Base-by-base conservation (phyloP, 2,329 filamentous ascomycete species). In the Fusarium praegraminearum region DNA sequence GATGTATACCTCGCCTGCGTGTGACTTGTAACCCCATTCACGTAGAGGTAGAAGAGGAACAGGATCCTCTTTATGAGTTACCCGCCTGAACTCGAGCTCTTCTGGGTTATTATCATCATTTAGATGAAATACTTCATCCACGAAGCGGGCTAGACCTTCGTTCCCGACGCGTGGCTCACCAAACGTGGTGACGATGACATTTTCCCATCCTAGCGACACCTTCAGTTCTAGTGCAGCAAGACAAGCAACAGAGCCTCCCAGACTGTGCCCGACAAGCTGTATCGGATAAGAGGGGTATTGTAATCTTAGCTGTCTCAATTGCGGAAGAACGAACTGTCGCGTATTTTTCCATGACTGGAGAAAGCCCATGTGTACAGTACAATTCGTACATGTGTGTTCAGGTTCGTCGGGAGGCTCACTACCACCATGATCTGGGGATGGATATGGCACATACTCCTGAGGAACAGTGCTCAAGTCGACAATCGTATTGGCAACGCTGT, bases 291-390 rank as follows among this genome's bases (percentile, higher is more conserved):
- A 82, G 0, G 92, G 92, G 75, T 95, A 87, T 43, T 86, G 81
- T 18, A 83, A 77, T 26, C 86, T 83, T 7, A 93, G 82, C 7
- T 82, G 80, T 56, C 87, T 82, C 6, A 99, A 81, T 30, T 89
- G 83, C 1, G 91, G 87, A 18, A 97, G 78, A 30, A 99, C 88
- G 3, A 86, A 81, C 32, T 85, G 81, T 50, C 93, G 87, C 1
- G 94, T 92, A 75, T 90, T 89, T 52, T 86, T 83, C 95, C 96
- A 99, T 1, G 93, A 94, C 18, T 87, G 85, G 76, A 96, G 87
- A 80, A 99, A 99, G 20, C 96, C 96, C 64, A 89, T 90, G 78
- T 99, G 96, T 2, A 98, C 95, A 7, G 93, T 97, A 79, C 96
- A 99, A 78, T 97, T 95, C 9, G 83, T 78, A 80, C 96, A 99